Evolutionary conservation across 2,329 filamentous ascomycete genomes (phyloP), one percentile per base, ranked within the genome.

Genomic region (Allantophomopsis cytisporea): DNA sequence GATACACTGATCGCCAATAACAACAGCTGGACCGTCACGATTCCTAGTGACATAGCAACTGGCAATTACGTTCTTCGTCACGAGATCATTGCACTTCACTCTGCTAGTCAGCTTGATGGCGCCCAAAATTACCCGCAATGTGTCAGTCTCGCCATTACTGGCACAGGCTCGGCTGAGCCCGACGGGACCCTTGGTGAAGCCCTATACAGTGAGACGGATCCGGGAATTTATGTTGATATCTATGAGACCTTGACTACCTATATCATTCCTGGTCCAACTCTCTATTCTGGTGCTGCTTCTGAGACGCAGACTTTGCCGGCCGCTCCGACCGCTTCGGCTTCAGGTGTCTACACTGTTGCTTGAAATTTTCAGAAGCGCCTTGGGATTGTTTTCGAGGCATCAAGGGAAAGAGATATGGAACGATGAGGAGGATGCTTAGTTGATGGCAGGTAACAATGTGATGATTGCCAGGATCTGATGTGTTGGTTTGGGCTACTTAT

Each of bases 51-150:
- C 15, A 54, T 70, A 33, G 54, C 48, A 3, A 47, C 63, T 0
- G 69, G 69, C 2, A 60, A 65, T 44, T 74, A 73, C 45, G 65
- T 75, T 23, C 50, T 75, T 23, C 60, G 71, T 2, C 68, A 73
- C 47, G 71, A 54, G 39, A 55, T 52, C 23, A 54, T 56, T 18
- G 53, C 52, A 16, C 46, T 56, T 2, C 53, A 55, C 45, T 39
- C 41, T 14, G 48, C 53, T n/a, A 45, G 31, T 2, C 16, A 31
- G 1, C 28, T 60, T 63, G 34, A 63, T 66, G 42, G 70, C 62
- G 28, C 57, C 61, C 44, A 69, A 66, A 58, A 61, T 60, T 50
- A 72, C 66, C 52, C 67, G 60, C 28, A 69, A 54, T 73, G 69
- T 47, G 49, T 69, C 39, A 69, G 69, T 51, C 54, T 71, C 21